A percentile compares a stretch with the other conserved stretches of the same genome.
These are phyloP conservation scores for Paecilomyces formosus DNA, from an alignment of 2,329 filamentous ascomycete species.

Conservation along the genomic window DNA sequence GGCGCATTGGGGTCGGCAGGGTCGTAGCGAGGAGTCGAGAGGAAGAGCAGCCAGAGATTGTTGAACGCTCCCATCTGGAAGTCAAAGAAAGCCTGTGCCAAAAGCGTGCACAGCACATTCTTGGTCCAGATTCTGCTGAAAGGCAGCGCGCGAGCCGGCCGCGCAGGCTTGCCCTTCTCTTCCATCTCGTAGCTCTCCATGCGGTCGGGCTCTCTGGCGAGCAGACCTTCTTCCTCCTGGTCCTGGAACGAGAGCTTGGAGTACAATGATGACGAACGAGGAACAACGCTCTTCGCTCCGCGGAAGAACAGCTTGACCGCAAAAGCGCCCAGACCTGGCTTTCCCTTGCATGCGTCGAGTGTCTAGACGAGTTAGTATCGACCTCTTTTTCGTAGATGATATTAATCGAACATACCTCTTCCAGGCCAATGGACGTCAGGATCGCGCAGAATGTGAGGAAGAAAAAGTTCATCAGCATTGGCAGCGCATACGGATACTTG, in stretches of 20 bases:
- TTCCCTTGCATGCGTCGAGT: conserved; percentile 38
- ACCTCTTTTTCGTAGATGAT: neutral
- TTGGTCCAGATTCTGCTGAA: conserved; percentile 48
- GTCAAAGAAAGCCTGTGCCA: conserved; percentile 62
- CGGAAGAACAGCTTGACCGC: conserved; percentile 21
- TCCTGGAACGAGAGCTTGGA: conserved; percentile 26
- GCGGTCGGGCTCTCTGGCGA: conserved; percentile 23
- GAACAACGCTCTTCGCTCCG: conserved; percentile 15
- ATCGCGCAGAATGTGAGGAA: conserved; percentile 50
- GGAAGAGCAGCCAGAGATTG: conserved; percentile 68
- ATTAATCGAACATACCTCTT: conserved; percentile 41
- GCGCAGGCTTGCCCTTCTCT: conserved; percentile 24
- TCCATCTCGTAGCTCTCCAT: conserved; percentile 29
- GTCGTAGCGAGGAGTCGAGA: conserved; percentile 60
- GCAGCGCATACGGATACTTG: conserved; percentile 59
- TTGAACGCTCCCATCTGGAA: conserved; percentile 70
- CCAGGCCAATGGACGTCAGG: conserved; percentile 54
- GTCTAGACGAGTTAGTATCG: conserved; percentile 30
- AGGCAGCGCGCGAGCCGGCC: conserved; percentile 36
- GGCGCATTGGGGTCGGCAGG: conserved; percentile 30
- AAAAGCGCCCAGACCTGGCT: conserved; percentile 38
- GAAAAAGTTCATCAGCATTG: conserved; percentile 57
- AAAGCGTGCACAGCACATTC: conserved; percentile 49
- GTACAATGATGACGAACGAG: conserved; percentile 24
- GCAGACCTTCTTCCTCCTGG: conserved; percentile 27